These are phyloP conservation scores for Saccharomycopsis sp. DNA, from an alignment of 805 yeast genomes.

Conservation along the genomic window DNA sequence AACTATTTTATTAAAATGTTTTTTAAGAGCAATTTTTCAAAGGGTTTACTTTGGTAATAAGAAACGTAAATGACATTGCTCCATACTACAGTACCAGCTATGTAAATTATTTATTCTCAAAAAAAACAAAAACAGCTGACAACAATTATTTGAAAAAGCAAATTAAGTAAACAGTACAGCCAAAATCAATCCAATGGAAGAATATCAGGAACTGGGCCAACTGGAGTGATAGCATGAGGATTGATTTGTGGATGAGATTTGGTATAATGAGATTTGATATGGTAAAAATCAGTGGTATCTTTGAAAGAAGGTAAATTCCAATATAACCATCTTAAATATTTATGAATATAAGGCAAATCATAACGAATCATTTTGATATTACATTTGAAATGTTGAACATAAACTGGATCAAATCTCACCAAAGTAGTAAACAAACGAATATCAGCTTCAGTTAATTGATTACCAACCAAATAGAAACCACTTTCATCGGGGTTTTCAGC, in stretches of 20 bases:
- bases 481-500: conserved; percentile 18
- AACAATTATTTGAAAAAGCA: not conserved
- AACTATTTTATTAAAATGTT: too few species aligned
- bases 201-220: conserved; percentile 81
- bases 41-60: too few species aligned
- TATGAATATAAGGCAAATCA: conserved; percentile 68
- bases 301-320: conserved; percentile 68
- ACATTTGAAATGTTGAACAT: conserved; percentile 93
- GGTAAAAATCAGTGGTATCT: conserved; percentile 76
- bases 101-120: too few species aligned
- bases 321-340: conserved; percentile 76
- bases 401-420: conserved; percentile 84
- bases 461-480: conserved; percentile 44
- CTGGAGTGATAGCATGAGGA: conserved; percentile 74
- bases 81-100: too few species aligned
- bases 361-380: conserved; percentile 70
- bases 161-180: too few species aligned
- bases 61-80: too few species aligned
- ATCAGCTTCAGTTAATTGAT: conserved; percentile 79
- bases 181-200: conserved; percentile 27
- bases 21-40: too few species aligned
- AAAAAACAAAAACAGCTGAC: not conserved
- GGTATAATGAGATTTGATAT: conserved; percentile 86
- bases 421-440: conserved; percentile 80
- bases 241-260: conserved; percentile 74